Conservation (phyloP, 345 rosid species). For the Populus simonii region DNA sequence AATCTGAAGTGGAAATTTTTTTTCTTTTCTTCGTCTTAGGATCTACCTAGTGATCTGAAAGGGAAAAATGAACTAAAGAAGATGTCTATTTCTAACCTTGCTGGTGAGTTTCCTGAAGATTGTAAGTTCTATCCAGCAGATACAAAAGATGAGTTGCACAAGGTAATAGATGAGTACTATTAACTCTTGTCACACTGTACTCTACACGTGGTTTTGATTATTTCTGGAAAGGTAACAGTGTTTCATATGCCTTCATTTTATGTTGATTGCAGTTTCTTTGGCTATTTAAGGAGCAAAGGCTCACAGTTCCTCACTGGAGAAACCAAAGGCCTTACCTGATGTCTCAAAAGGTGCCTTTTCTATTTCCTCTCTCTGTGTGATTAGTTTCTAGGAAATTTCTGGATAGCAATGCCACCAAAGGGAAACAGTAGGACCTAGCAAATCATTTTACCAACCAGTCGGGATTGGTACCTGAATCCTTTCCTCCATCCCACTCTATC, state of each 20-base stretch:
- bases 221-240: background rate
- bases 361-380: background rate
- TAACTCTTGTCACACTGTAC: background rate
- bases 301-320: slow-evolving; percentile 82
- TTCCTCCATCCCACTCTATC: background rate
- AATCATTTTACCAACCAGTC: background rate
- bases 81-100: slow-evolving; percentile 59
- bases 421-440: background rate
- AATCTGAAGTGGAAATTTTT: slow-evolving; percentile 8
- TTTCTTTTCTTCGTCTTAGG: slow-evolving; percentile 39
- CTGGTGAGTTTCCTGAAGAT: slow-evolving; percentile 80
- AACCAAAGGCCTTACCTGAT: slow-evolving; percentile 74
- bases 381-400: background rate
- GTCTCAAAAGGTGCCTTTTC: slow-evolving; percentile 59
- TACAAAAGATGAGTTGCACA: slow-evolving; percentile 85
- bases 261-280: slow-evolving; percentile 66
- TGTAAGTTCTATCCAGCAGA: slow-evolving; percentile 84
- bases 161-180: slow-evolving; percentile 40
- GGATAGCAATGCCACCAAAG: background rate
- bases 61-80: slow-evolving; percentile 64
- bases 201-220: background rate
- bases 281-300: slow-evolving; percentile 84
- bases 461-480: background rate
- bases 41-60: slow-evolving; percentile 65
- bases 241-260: background rate